Conservation (phyloP, 2,329 filamentous ascomycete species). For the Aspergillus sp. region DNA sequence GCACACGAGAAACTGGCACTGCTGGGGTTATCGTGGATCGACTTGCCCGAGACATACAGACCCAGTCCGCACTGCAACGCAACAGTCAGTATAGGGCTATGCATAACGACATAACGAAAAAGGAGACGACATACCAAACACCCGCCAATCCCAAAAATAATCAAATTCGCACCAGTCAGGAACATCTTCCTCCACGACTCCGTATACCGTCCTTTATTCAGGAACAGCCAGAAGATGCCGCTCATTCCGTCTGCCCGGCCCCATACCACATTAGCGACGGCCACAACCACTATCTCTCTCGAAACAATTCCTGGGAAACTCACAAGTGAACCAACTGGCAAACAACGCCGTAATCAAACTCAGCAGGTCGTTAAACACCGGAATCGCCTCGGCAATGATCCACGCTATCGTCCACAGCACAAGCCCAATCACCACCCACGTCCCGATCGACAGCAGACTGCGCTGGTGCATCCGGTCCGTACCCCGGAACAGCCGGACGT, state of each 20-base stretch:
- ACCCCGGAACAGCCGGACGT: conserved; percentile 62
- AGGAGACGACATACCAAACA: neutral
- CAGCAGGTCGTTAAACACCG: conserved; percentile 67
- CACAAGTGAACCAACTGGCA: conserved; percentile 65
- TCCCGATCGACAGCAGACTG: conserved; percentile 51
- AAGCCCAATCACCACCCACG: conserved; percentile 60
- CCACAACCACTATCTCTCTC: too few species aligned
- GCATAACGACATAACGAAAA: neutral
- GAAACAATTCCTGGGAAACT: conserved; percentile 18
- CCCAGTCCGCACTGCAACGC: conserved; percentile 30
- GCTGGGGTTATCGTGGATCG: conserved; percentile 32
- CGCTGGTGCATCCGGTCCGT: conserved; percentile 56
- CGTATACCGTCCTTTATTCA: conserved; percentile 34
- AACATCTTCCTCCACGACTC: conserved; percentile 31
- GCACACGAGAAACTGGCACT: conserved; percentile 34
- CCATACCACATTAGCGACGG: neutral
- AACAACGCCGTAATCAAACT: conserved; percentile 64
- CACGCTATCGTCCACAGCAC: conserved; percentile 62
- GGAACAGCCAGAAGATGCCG: conserved; percentile 39
- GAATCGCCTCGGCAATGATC: conserved; percentile 68
- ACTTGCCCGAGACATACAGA: conserved; percentile 34
- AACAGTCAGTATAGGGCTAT: neutral
- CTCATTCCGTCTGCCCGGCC: neutral
- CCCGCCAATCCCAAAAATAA: conserved; percentile 22
- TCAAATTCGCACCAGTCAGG: conserved; percentile 28